These are phyloP conservation scores for Diaporthe amygdali DNA, from an alignment of 2,329 filamentous ascomycete genomes.

Conservation along the genomic window DNA sequence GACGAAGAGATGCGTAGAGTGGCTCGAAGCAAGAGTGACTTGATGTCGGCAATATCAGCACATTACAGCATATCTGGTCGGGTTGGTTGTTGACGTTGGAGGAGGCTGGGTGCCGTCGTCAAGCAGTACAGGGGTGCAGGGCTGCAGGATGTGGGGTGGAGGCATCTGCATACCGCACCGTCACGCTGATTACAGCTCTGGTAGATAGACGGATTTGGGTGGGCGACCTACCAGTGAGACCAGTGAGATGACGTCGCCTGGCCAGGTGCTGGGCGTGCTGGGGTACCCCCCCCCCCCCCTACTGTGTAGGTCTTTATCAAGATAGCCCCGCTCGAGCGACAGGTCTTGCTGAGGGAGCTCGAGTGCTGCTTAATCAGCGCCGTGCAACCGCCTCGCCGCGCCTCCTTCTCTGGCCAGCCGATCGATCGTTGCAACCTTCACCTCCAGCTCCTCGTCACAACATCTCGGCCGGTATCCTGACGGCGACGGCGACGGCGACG, in stretches of 20 bases:
- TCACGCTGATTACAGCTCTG: no score
- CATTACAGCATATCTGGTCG: neutral
- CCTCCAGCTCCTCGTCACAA: no score
- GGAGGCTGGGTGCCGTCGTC: neutral
- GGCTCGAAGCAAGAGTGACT: neutral
- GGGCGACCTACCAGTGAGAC: neutral
- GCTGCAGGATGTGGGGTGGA: neutral
- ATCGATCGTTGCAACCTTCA: neutral
- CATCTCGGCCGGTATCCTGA: no score
- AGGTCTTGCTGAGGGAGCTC: neutral
- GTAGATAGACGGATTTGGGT: no score
- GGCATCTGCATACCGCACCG: neutral
- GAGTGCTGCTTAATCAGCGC: neutral
- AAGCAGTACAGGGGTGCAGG: neutral
- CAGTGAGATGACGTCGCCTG: constrained; percentile 1
- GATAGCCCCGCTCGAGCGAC: no score
- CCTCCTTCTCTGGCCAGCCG: neutral
- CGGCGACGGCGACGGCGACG: neutral
- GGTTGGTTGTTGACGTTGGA: constrained; percentile 1
- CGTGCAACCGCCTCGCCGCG: neutral
- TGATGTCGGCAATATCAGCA: constrained; percentile 1
- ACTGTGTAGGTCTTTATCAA: no score
- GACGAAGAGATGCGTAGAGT: neutral
- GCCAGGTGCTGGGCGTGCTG: neutral
- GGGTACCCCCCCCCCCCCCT: neutral